Base-by-base conservation (phyloP, 1,139 yeast genomes). In the Blastobotrys malaysiensis region DNA sequence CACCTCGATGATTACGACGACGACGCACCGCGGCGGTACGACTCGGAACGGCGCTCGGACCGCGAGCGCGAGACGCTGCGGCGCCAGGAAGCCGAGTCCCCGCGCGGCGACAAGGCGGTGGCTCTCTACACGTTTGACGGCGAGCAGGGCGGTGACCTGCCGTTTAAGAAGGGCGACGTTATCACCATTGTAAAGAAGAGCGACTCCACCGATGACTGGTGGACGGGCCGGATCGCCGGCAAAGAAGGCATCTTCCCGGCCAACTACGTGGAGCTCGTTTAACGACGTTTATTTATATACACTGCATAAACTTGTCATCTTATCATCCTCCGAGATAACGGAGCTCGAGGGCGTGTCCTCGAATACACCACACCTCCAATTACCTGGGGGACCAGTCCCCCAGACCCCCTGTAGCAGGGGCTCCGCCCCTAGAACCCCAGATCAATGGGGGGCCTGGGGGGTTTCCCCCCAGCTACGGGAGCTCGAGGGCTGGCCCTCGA, bases 211-310 rank as follows among this genome's bases (percentile, higher is more conserved):
- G 96, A 93, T 69, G 99, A 93, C 69, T 93, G 99, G 99, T 93
- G 99, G 99, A 90, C 97, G 0, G 99, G 99, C 18, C 82, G 86
- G 67, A 77, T 83, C 57, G 87, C 86, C 63, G 95, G 95, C 5
- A 73, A 72, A 55, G 87, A 88, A 60, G 99, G 99, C 51, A 90
- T 91, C 22, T 93, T 93, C 78, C 99, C 99, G 9, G 99, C 99
- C 1, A 93, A 93, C 69, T 93, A 93, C 67, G 97, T 93, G 46
- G 95, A 90, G 66, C 72, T 90, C 24, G 24, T 22, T 22, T 22
- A 22, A 5, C 24, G 7, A 22, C 7, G 24, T 22, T 22, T 5
- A 22, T 22, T 7, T 22, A 22, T 7, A 5, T n/a, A n/a, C n/a
- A n/a, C n/a, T n/a, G n/a, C n/a, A n/a, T n/a, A n/a, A n/a, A n/a